phyloP scores from a whole-genome alignment of 257 asterid genomes.

The Asclepias syriaca region DNA sequence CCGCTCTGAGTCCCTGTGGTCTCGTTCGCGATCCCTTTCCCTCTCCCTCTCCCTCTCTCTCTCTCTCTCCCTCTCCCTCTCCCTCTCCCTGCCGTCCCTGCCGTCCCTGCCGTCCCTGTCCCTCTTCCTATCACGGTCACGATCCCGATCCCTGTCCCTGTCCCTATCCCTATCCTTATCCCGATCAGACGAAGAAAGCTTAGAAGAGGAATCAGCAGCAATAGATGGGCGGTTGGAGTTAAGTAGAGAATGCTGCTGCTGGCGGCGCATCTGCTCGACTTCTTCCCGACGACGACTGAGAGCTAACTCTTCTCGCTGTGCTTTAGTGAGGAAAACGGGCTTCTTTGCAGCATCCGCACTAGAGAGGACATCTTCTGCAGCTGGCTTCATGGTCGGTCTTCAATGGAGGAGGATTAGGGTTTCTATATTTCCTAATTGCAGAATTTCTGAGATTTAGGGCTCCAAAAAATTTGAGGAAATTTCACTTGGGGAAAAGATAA shows the following conservation, averaged over 20 bases:
- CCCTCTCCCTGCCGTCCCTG: constrained; percentile 12
- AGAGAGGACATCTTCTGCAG: constrained; percentile 21
- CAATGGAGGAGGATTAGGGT: neutral
- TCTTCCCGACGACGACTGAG: constrained; percentile 64
- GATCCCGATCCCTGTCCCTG: constrained; percentile 15
- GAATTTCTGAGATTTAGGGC: neutral
- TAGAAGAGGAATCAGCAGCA: constrained; percentile 20
- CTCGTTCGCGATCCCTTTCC: constrained; percentile 32
- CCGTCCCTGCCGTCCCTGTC: constrained; percentile 15
- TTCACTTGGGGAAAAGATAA: neutral
- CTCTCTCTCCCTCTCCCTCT: constrained; percentile 21
- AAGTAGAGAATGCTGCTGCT: constrained; percentile 31
- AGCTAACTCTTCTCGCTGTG: constrained; percentile 64
- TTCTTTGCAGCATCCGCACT: constrained; percentile 37
- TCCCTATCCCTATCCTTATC: constrained; percentile 43
- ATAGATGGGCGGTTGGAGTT: constrained; percentile 21
- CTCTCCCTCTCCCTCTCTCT: constrained; percentile 26
- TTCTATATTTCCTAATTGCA: neutral
- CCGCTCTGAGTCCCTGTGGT: constrained; percentile 18
- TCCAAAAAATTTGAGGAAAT: neutral
- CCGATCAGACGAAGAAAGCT: constrained; percentile 32
- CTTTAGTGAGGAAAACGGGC: constrained; percentile 66
- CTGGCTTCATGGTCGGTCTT: constrained; percentile 24
- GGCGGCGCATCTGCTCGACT: constrained; percentile 43
- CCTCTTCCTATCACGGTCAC: constrained; percentile 6